Conservation (phyloP, 2,329 filamentous ascomycete species). For the Pseudocercospora cruenta region DNA sequence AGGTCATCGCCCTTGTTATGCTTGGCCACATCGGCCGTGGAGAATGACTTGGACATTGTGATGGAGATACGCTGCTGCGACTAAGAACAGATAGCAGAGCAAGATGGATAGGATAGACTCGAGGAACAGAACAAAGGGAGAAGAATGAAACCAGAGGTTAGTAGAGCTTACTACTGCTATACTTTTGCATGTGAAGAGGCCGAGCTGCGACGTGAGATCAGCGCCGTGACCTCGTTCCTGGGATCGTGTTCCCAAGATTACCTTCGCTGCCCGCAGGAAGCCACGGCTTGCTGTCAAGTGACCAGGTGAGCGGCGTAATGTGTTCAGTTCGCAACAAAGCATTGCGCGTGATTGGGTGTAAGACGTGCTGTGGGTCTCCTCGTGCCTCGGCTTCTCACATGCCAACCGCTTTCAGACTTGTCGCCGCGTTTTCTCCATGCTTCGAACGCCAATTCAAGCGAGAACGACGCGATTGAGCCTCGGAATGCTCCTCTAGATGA, state of each 20-base stretch:
- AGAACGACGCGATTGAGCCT: not conserved
- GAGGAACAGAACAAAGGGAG: not conserved
- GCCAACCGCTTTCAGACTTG: not conserved
- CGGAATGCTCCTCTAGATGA: not conserved
- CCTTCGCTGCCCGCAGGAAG: not conserved
- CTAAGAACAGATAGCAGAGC: not conserved
- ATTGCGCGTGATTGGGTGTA: not conserved
- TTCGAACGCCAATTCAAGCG: not conserved
- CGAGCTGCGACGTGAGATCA: constrained; percentile 5
- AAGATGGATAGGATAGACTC: not conserved
- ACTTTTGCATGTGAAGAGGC: constrained; percentile 7
- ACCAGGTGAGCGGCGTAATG: not conserved
- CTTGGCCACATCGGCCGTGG: constrained; percentile 80
- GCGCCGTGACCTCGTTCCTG: constrained; percentile 4
- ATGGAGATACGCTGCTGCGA: not conserved
- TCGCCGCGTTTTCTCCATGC: not conserved
- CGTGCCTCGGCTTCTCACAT: constrained; percentile 2
- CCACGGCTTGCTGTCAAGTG: not conserved
- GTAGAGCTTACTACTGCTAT: not conserved
- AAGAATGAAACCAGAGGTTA: not conserved
- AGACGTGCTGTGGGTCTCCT: not conserved
- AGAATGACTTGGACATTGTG: constrained; percentile 86
- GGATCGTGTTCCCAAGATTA: not conserved
- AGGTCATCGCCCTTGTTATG: constrained; percentile 87
- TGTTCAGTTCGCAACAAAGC: not conserved